Evolutionary conservation across 148 eudicot species (phyloP).

Genomic region (Rhododendron ovatum): DNA sequence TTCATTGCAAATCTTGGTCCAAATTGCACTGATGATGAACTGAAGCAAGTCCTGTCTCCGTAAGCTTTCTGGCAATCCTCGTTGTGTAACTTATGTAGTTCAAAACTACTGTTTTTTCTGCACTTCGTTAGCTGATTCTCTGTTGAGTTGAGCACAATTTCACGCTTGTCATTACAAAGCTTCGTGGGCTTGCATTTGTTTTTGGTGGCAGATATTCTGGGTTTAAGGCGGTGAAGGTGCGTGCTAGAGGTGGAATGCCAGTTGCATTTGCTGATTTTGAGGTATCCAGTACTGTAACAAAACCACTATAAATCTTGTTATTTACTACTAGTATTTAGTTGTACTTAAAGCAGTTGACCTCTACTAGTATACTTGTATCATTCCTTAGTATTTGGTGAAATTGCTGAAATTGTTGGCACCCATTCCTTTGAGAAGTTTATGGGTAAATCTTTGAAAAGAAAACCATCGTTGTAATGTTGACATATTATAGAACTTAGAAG

Average conservation of each 20-base stretch:
- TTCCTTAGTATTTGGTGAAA: not conserved
- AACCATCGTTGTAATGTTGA: not conserved
- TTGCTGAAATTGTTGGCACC: not conserved
- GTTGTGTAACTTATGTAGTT: not conserved
- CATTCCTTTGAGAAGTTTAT: not conserved
- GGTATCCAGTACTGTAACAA: conserved; percentile 34
- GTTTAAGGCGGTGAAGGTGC: conserved; percentile 67
- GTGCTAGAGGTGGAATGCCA: conserved; percentile 87
- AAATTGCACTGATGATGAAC: conserved; percentile 65
- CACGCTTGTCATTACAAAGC: not conserved
- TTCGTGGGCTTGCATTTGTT: not conserved
- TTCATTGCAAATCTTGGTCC: conserved; percentile 97
- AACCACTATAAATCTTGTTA: not conserved
- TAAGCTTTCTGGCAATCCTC: conserved; percentile 30
- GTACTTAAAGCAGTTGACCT: not conserved
- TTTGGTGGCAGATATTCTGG: conserved; percentile 62
- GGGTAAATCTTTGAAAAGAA: not conserved
- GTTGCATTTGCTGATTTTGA: conserved; percentile 98
- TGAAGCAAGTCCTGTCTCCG: conserved; percentile 61
- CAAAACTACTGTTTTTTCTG: not conserved
- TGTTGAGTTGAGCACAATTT: not conserved
- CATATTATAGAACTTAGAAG: not conserved
- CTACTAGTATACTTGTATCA: not conserved
- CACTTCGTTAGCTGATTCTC: not conserved
- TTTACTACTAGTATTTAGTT: not conserved